Base-by-base conservation (phyloP, 1,284 basidiomycete species). In the Pholiota adiposa region DNA sequence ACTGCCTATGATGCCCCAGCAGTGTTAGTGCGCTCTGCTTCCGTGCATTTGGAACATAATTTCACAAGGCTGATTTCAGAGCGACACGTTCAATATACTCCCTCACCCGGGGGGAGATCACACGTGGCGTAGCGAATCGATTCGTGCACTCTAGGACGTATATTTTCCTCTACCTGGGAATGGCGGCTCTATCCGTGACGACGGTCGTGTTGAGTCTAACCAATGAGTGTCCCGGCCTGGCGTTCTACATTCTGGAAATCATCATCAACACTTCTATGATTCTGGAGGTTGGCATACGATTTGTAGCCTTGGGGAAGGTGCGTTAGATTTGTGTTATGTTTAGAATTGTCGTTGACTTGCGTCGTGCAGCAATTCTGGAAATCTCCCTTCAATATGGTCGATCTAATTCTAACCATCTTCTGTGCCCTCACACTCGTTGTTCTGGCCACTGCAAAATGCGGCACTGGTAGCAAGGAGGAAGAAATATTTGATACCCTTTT, bases 231-330 rank as follows among this genome's bases (percentile, higher is more conserved):
- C 92, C 92, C 9, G 89, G 88, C 6, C 70, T 88, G 11, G 77
- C 92, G 2, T 97, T 97, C 80, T 97, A 95, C 73, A 79, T 97
- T 33, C 82, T 98, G 65, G 96, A 98, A 74, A 78, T 97, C 51
- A 88, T 97, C 70, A 87, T 98, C 73, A 98, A 98, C 70, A 81
- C 84, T 0, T 83, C 93, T 7, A 97, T 98, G 96, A 97, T 98
- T 59, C 74, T 90, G 21, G 96, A 98, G 78, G 96, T 98, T 16
- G 82, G 82, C 1, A 90, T 96, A 54, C 86, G 96, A 27, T 90
- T 97, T 72, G 79, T 96, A 54, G 96, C 96, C 0, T 92, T 97
- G 69, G 95, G 95, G 62, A 84, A 87, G 74, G 96, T 97, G 69
- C 68, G 90, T 66, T 21, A 4, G 1, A 23, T 19, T 58, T 57